Base-by-base conservation (phyloP, 306 rosid genomes). In the Ammopiptanthus mongolicus region DNA sequence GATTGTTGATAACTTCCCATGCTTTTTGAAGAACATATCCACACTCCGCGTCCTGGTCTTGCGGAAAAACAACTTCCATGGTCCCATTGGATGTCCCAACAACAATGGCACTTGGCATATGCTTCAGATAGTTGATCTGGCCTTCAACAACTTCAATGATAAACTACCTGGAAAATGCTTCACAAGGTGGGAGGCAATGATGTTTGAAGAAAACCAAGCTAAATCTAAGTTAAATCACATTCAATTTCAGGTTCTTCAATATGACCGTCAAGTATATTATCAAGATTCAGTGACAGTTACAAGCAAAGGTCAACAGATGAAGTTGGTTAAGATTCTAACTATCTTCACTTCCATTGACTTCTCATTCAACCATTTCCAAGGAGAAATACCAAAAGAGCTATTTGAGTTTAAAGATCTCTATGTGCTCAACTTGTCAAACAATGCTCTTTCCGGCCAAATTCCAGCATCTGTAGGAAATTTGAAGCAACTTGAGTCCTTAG, bases 61-160 rank as follows among this genome's bases (percentile, higher is more conserved):
- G 75, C 79, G 74, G 4, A 5, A 81, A 6, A 90, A 90, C 74
- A 42, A 36, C 8, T 86, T 87, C 2, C 0, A 74, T 17, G 81
- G 86, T 5, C 0, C 5, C 10, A 9, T 87, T 59, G 83, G 57
- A 73, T 90, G 91, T 31, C 53, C 28, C 4, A 65, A 71, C 0
- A 7, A 8, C 41, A 59, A 0, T 22, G 67, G 62, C 0, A 63
- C 60, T 6, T 87, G 89, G 91, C 21, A 4, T 0, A 79, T 0
- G 69, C 89, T 88, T 72, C 90, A 84, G 41, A 86, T 88, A 55
- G 25, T 82, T 31, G 88, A 90, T 52, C 1, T 88, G 0, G 87
- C 91, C 37, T 53, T 17, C 42, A 91, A 88, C 76, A 61, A 61
- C 28, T 88, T 88, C 39, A 78, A 3, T 5, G 88, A 87, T 0